A percentile compares a stretch with the other conserved stretches of the same genome.
phyloP scores from a whole-genome alignment of 257 asterid species.

The Verbascum thapsus region DNA sequence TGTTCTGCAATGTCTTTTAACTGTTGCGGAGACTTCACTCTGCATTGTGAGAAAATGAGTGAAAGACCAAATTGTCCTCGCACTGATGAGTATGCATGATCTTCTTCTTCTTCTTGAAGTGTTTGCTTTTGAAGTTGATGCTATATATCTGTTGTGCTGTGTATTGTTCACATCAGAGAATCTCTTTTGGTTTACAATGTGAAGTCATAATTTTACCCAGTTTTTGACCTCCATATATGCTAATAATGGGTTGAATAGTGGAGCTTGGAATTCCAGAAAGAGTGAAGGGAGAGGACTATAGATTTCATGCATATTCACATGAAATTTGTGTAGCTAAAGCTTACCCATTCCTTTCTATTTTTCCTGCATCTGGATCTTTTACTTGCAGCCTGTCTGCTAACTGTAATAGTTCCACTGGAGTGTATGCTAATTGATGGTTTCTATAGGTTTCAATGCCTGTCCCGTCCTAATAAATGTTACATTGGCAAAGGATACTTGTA shows the following conservation, averaged over 20 bases:
- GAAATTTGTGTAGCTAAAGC: background rate
- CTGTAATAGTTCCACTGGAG: background rate
- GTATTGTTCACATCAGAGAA: conserved; percentile 3
- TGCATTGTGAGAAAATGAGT: conserved; percentile 13
- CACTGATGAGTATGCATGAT: background rate
- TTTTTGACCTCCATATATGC: background rate
- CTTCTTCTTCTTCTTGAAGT: background rate
- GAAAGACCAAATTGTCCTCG: conserved; percentile 22
- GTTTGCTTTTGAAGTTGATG: conserved; percentile 16
- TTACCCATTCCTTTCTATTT: background rate
- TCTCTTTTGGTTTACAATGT: too few species aligned
- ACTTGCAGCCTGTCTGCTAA: background rate
- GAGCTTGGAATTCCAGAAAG: conserved; percentile 1
- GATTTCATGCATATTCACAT: conserved; percentile 3
- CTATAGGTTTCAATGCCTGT: background rate
- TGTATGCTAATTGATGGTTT: conserved; percentile 11
- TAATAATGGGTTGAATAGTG: conserved; percentile 8
- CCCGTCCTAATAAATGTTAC: conserved; percentile 18
- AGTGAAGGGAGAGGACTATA: background rate
- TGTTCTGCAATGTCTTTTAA: conserved; percentile 12
- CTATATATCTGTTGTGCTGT: conserved; percentile 17
- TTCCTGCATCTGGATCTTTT: background rate
- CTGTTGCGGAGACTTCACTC: conserved; percentile 24
- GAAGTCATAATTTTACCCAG: too few species aligned
- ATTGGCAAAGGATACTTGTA: conserved; percentile 7